Evolutionary conservation across 345 rosid species (phyloP).

Genomic region (Salix koriyanagi): DNA sequence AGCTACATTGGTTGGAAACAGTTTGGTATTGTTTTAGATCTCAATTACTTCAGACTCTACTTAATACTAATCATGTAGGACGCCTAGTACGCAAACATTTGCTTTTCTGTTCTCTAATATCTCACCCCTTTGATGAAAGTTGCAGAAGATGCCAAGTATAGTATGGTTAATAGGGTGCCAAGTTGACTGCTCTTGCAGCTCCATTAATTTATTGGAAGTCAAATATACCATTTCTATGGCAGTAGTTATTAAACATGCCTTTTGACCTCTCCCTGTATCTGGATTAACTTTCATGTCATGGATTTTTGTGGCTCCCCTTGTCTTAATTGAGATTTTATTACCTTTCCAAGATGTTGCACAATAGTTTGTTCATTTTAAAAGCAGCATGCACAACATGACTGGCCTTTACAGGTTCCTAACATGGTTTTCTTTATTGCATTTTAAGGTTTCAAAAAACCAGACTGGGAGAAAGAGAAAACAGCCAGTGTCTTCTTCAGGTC

Average conservation of each 20-base stretch:
- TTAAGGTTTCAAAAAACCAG: slow-evolving; percentile 87
- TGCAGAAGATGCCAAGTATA: background rate
- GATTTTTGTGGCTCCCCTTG: background rate
- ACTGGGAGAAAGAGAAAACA: slow-evolving; percentile 95
- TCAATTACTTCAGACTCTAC: background rate
- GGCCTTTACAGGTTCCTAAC: slow-evolving; percentile 30
- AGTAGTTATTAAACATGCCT: background rate
- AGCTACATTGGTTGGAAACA: background rate
- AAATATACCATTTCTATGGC: background rate
- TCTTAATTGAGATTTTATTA: background rate
- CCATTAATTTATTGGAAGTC: background rate
- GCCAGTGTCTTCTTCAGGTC: slow-evolving; percentile 95
- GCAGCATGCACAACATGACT: background rate
- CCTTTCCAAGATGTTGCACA: background rate
- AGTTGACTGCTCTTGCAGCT: background rate
- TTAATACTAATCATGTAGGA: background rate
- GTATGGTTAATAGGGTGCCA: background rate
- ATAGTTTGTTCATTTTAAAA: background rate
- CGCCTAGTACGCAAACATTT: background rate
- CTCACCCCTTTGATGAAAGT: background rate
- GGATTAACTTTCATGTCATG: background rate
- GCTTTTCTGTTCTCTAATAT: background rate
- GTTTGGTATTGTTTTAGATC: background rate
- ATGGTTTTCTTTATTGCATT: slow-evolving; percentile 22
- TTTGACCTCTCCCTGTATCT: background rate